A percentile compares a stretch with the other conserved stretches of the same genome.
phyloP scores from a whole-genome alignment of 73 alveolate species.

The Blepharisma japonicum region DNA sequence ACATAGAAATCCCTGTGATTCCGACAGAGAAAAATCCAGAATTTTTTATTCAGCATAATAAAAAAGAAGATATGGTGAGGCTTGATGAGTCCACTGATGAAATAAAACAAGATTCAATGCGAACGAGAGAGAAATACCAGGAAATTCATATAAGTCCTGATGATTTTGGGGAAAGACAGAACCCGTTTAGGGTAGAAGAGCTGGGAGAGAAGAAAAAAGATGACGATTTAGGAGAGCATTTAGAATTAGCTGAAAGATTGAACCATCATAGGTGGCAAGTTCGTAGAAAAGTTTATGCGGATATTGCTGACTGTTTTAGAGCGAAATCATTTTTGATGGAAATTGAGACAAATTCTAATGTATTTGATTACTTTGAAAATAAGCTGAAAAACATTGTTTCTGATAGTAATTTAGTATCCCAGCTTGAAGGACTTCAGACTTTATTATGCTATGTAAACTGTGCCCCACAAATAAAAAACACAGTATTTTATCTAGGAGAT shows the following conservation, averaged over 20 bases:
- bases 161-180: too few relatives aligned
- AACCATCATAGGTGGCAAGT: neutral
- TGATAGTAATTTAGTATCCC: constrained; percentile 11
- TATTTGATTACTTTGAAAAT: constrained; percentile 22
- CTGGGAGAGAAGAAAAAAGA: neutral
- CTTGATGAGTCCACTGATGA: too few relatives aligned
- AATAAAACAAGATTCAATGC: too few relatives aligned
- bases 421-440: constrained; percentile 9
- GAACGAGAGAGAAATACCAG: too few relatives aligned
- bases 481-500: constrained; percentile 18
- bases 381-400: constrained; percentile 1
- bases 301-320: constrained; percentile 18
- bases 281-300: constrained; percentile 3
- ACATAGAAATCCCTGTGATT: too few relatives aligned
- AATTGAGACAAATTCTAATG: neutral
- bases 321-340: neutral
- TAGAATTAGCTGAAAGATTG: neutral
- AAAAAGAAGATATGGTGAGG: too few relatives aligned
- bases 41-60: too few relatives aligned
- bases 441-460: neutral
- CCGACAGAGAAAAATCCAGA: too few relatives aligned
- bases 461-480: constrained; percentile 5
- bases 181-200: too few relatives aligned
- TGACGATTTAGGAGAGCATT: neutral
- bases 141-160: too few relatives aligned